Base-by-base conservation (phyloP, 2,329 filamentous ascomycete species). In the Fusarium verrucosum region DNA sequence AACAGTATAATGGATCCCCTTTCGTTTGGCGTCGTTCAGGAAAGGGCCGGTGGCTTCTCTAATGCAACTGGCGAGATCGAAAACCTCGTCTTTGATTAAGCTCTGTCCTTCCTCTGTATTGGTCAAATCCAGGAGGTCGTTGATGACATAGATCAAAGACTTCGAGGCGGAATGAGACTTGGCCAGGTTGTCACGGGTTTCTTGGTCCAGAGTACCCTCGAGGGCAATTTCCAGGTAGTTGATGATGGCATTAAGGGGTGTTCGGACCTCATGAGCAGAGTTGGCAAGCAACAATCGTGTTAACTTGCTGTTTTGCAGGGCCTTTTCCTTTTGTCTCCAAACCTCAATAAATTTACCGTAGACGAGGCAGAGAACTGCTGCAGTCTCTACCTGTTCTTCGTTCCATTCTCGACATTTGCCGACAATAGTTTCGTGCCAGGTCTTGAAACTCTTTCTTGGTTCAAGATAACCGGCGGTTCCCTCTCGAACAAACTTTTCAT, bases 261-360 rank as follows among this genome's bases (percentile, higher is more conserved):
- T 97, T 45, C 94, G 89, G 10, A 97, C 92, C 79, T 97, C 93
- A 65, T 97, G 94, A 0, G 93, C 93, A 1, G 92, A 96, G 66
- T 97, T 96, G 6, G 92, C 91, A 20, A 97, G 81, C 3, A 97
- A 78, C 5, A 97, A 77, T 42, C 87, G 83, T 0, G 92, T 96
- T 3, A 97, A 81, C 58, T 94, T 90, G 67, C 90, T 96, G 72
- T 82, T 94, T 69, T 96, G 90, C 58, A 96, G 74, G 0, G 91
- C 91, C 2, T 89, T 89, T 74, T 97, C 93, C 67, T 96, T 96
- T 73, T 96, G 92, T 53, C 92, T 84, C 93, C 93, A 96, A 2
- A 96, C 92, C 71, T 96, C 91, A 69, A 96, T 96, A 74, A 97
- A 97, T 74, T 87, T 89, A 73, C 91, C 92, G 63, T 97, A 97